phyloP scores from a whole-genome alignment of 345 rosid genomes.

The Laguncularia racemosa region DNA sequence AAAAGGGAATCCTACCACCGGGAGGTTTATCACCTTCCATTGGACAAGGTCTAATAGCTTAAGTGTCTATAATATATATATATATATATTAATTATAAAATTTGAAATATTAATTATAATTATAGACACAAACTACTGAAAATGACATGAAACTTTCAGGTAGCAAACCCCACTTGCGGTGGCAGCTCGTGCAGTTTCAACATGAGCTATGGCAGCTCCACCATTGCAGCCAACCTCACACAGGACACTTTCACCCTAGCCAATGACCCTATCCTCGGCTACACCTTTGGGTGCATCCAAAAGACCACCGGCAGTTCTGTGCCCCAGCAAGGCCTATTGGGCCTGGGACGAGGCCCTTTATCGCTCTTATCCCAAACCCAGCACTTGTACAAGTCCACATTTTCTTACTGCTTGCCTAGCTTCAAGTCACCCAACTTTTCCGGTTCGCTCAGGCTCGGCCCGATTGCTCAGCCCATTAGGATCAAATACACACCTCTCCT shows the following conservation, averaged over 20 bases:
- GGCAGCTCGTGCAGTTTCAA: conserved; percentile 65
- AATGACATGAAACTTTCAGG: conserved; percentile 33
- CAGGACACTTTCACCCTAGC: conserved; percentile 59
- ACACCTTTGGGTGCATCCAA: conserved; percentile 85
- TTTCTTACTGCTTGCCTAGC: conserved; percentile 92
- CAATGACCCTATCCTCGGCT: conserved; percentile 50
- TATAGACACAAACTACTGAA: too few relatives aligned
- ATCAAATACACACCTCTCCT: conserved; percentile 81
- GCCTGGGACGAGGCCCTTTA: conserved; percentile 83
- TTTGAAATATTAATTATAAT: too few relatives aligned
- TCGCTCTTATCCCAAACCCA: conserved; percentile 80
- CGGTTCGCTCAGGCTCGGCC: conserved; percentile 85
- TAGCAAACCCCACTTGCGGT: conserved; percentile 56
- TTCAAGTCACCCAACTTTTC: conserved; percentile 67
- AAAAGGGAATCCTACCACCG: too few relatives aligned
- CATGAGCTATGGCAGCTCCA: conserved; percentile 74
- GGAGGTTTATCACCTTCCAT: too few relatives aligned
- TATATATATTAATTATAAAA: too few relatives aligned
- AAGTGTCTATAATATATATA: too few relatives aligned
- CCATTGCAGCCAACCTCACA: conserved; percentile 59
- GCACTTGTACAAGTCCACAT: conserved; percentile 61
- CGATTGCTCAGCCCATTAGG: conserved; percentile 55
- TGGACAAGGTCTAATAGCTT: too few relatives aligned
- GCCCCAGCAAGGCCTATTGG: conserved; percentile 86
- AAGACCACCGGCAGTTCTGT: conserved; percentile 58